phyloP scores from a whole-genome alignment of 345 rosid species.

The Lepidium sativum region DNA sequence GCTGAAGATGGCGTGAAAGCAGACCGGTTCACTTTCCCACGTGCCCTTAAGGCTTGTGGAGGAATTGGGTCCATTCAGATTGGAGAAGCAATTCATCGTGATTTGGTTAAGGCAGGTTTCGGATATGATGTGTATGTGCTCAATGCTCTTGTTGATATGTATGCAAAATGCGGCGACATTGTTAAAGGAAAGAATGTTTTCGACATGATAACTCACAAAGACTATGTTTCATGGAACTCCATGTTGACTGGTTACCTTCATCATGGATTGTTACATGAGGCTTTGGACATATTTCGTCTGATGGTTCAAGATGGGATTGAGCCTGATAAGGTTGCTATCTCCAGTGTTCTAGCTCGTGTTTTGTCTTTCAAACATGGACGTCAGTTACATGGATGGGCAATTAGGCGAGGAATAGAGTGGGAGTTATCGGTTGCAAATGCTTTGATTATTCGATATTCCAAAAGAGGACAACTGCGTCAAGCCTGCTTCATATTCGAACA shows the following conservation, averaged over 20 bases:
- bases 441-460: slow-evolving; percentile 52
- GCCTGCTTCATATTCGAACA: slow-evolving; percentile 51
- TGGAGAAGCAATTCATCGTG: slow-evolving; percentile 73
- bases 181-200: slow-evolving; percentile 63
- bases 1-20: slow-evolving; percentile 74
- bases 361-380: slow-evolving; percentile 36
- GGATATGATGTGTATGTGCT: slow-evolving; percentile 50
- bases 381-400: slow-evolving; percentile 71
- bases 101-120: slow-evolving; percentile 59
- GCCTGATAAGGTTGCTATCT: slow-evolving; percentile 67
- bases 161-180: slow-evolving; percentile 89
- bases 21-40: slow-evolving; percentile 72
- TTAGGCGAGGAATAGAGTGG: slow-evolving; percentile 54
- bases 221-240: slow-evolving; percentile 69
- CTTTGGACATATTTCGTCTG: slow-evolving; percentile 34
- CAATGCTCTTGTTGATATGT: slow-evolving; percentile 84
- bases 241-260: slow-evolving; percentile 59
- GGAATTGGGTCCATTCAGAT: slow-evolving; percentile 64
- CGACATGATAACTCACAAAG: slow-evolving; percentile 46
- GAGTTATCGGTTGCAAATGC: slow-evolving; percentile 53
- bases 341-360: slow-evolving; percentile 44
- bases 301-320: slow-evolving; percentile 51
- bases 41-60: slow-evolving; percentile 74
- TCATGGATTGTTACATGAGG: slow-evolving; percentile 52
- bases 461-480: slow-evolving; percentile 33